These are phyloP conservation scores for Ophiostoma montium DNA, from an alignment of 2,329 filamentous ascomycete genomes.

Conservation along the genomic window DNA sequence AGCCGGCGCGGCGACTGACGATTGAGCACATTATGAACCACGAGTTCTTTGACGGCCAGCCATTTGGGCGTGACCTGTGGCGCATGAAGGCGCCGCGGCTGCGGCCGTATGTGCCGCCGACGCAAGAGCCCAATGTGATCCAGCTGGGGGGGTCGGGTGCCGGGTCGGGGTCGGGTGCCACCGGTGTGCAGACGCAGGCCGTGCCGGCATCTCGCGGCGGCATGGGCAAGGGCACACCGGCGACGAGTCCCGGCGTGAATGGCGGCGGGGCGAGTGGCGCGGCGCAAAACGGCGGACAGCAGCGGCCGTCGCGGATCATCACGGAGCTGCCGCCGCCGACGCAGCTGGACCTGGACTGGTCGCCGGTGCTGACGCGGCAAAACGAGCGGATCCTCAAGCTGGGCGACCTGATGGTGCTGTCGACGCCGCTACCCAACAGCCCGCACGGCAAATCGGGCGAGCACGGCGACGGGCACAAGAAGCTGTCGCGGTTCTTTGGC, in stretches of 20 bases:
- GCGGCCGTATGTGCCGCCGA: conserved; percentile 66
- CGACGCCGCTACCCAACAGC: conserved; percentile 62
- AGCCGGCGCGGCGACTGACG: conserved; percentile 69
- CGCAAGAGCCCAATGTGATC: conserved; percentile 60
- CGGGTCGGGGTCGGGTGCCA: too few relatives aligned
- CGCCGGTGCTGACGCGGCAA: conserved; percentile 74
- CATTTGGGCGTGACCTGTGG: conserved; percentile 77
- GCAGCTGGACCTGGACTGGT: conserved; percentile 97
- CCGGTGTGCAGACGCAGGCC: conserved; percentile 8
- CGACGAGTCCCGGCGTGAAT: background rate
- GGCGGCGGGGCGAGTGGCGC: background rate
- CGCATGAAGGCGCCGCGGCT: conserved; percentile 77
- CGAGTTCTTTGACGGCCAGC: conserved; percentile 79
- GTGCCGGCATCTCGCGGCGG: conserved; percentile 17
- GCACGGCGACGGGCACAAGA: conserved; percentile 58
- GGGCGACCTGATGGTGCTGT: conserved; percentile 76
- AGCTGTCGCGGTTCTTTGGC: conserved; percentile 86
- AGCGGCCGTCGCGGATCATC: conserved; percentile 65
- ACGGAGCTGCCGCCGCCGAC: conserved; percentile 94
- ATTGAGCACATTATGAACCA: conserved; percentile 97
- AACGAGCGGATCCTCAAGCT: conserved; percentile 93
- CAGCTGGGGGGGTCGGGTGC: conserved; percentile 44
- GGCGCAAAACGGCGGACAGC: conserved; percentile 23
- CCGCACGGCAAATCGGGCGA: conserved; percentile 56
- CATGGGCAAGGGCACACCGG: conserved; percentile 12